Conservation (phyloP, 192 early-diverging fungal genomes). For the Pilaira anomala region DNA sequence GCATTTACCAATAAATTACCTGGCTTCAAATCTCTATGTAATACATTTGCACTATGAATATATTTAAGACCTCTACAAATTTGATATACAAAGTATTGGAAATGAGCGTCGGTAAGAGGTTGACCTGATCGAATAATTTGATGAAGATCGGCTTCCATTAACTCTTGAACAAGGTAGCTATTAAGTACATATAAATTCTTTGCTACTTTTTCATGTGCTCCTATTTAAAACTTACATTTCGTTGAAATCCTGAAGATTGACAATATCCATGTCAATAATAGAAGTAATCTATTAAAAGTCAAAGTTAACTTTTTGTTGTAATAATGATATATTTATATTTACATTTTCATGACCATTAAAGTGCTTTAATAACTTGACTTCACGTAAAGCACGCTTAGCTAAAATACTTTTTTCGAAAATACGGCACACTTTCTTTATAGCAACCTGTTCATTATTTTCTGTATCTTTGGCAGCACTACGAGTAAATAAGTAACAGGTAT, state of each 20-base stretch:
- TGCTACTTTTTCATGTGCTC: not conserved
- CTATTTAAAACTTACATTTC: conserved; percentile 37
- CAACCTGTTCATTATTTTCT: conserved; percentile 79
- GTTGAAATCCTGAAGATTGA: conserved; percentile 46
- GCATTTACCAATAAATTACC: conserved; percentile 41
- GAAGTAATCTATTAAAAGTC: conserved; percentile 37
- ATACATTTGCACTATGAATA: conserved; percentile 65
- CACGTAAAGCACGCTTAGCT: conserved; percentile 82
- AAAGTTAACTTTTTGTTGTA: not conserved
- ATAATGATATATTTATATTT: conserved; percentile 9
- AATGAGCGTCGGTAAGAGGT: conserved; percentile 25
- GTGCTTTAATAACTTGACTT: conserved; percentile 88
- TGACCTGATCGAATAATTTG: conserved; percentile 66
- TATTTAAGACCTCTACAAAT: conserved; percentile 65
- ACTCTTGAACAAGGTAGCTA: conserved; percentile 49
- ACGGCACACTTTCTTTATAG: conserved; percentile 88
- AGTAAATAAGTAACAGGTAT: not conserved
- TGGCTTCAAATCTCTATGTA: conserved; percentile 91
- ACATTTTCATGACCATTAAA: conserved; percentile 92
- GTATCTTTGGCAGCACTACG: conserved; percentile 79
- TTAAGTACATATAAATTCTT: not conserved
- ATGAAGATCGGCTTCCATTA: conserved; percentile 72
- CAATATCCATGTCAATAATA: conserved; percentile 62
- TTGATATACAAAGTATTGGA: conserved; percentile 72
- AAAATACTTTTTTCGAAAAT: conserved; percentile 82